Conservation (phyloP, 2,329 filamentous ascomycete species). For the Leptographium galeiforme region DNA sequence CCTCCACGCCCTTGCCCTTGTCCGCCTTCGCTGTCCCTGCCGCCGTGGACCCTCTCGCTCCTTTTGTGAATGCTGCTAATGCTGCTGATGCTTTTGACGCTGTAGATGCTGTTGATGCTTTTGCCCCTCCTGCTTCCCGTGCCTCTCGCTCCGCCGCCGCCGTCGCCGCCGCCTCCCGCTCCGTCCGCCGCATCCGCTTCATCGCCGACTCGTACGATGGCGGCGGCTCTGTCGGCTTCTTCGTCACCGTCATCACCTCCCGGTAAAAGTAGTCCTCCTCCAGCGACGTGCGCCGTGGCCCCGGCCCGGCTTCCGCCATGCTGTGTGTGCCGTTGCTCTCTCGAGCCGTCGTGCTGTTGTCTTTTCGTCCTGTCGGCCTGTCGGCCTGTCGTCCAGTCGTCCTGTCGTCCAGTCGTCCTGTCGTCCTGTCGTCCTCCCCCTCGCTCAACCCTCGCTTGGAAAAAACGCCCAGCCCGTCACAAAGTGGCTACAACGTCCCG, state of each 20-base stretch:
- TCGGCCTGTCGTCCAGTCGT: no score
- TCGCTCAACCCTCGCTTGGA: no score
- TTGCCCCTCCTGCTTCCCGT: neutral
- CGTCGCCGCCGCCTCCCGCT: neutral
- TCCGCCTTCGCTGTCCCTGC: slow-evolving; percentile 3
- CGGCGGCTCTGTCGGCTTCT: slow-evolving; percentile 30
- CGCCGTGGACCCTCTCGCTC: neutral
- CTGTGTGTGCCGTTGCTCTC: no score
- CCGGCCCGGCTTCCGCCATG: no score
- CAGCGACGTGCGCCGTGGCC: slow-evolving; percentile 33
- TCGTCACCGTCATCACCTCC: slow-evolving; percentile 32
- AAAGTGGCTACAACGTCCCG: neutral
- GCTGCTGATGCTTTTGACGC: neutral
- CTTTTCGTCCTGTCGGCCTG: no score
- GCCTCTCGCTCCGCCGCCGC: neutral
- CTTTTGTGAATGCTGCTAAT: no score
- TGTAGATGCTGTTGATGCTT: neutral
- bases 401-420: no score
- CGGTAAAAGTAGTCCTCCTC: slow-evolving; percentile 42
- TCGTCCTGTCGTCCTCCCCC: neutral
- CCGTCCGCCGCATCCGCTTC: slow-evolving; percentile 11
- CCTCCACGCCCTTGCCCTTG: slow-evolving; percentile 4
- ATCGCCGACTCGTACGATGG: slow-evolving; percentile 28
- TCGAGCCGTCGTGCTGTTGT: no score
- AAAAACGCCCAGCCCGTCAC: no score